A percentile compares a stretch with the other conserved stretches of the same genome.
Conservation (phyloP, 192 early-diverging fungal genomes). For the Lunasporangiospora selenospora region DNA sequence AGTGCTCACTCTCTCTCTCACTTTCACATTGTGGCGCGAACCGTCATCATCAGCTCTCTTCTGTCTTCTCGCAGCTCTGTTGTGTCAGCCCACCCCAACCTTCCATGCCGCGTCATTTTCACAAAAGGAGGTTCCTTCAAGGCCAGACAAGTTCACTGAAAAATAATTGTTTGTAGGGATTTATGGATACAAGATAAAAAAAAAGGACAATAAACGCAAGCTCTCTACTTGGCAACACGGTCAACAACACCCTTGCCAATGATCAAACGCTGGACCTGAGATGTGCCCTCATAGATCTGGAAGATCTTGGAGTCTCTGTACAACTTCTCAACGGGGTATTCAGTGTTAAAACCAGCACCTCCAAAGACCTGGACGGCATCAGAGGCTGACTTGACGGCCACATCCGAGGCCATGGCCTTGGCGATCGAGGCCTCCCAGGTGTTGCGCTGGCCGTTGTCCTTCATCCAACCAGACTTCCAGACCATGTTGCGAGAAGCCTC, state of each 20-base stretch:
- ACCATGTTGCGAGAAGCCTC: conserved; percentile 90
- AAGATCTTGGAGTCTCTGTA: conserved; percentile 95
- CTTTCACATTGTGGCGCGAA: no score
- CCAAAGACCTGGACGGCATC: conserved; percentile 98
- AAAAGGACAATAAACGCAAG: no score
- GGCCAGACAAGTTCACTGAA: no score
- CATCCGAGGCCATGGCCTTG: conserved; percentile 87
- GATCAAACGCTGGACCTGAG: conserved; percentile 93
- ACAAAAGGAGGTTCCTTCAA: no score
- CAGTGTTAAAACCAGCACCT: conserved; percentile 81
- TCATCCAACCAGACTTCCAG: conserved; percentile 81
- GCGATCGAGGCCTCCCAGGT: conserved; percentile 95
- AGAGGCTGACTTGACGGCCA: conserved; percentile 79
- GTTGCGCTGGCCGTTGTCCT: conserved; percentile 87
- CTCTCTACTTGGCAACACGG: conserved; percentile 44
- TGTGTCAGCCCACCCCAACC: no score
- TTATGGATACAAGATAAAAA: no score
- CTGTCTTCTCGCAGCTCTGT: no score
- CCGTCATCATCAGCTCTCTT: no score
- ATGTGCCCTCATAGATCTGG: conserved; percentile 97
- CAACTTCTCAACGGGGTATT: conserved; percentile 97
- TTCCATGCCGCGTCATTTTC: no score
- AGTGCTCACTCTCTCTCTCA: no score
- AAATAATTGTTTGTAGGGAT: no score
- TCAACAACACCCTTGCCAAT: conserved; percentile 87